phyloP scores from a whole-genome alignment of 192 early-diverging fungal species.

The Rhizophagus sp. region DNA sequence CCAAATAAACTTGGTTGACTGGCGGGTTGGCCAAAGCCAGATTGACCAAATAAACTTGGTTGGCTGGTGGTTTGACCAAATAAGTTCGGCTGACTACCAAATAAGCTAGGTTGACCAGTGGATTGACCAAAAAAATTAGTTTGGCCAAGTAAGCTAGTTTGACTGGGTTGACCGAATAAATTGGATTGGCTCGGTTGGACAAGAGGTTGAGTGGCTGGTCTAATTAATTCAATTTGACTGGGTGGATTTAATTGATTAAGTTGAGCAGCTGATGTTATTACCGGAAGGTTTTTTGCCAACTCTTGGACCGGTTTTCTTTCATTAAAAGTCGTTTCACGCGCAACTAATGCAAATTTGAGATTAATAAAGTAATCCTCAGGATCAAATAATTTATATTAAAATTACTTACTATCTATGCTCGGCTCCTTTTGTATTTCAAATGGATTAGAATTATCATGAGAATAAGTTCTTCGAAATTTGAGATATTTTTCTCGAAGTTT shows the following conservation, averaged over 20 bases:
- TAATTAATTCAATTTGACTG: neutral
- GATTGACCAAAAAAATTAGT: too few relatives aligned
- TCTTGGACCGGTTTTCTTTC: neutral
- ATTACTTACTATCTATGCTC: conserved; percentile 2
- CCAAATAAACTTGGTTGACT: too few relatives aligned
- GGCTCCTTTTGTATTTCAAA: conserved; percentile 3
- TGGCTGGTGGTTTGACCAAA: too few relatives aligned
- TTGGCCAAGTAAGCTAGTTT: too few relatives aligned
- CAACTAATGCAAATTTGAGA: neutral
- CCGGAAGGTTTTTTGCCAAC: neutral
- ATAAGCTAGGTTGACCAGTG: too few relatives aligned
- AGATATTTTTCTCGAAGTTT: conserved; percentile 27
- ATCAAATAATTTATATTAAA: neutral
- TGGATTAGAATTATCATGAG: conserved; percentile 15
- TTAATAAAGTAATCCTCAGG: neutral
- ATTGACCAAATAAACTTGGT: too few relatives aligned
- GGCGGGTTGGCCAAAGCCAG: too few relatives aligned
- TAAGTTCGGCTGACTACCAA: too few relatives aligned
- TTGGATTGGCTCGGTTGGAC: neutral
- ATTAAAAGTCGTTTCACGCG: neutral
- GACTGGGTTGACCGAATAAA: neutral
- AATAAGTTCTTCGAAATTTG: neutral
- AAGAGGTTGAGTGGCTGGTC: neutral
- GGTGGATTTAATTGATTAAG: neutral
- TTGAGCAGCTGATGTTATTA: neutral